These are phyloP conservation scores for Chlorokybus atmophyticus DNA, from an alignment of 139 green algal species.

Conservation along the genomic window DNA sequence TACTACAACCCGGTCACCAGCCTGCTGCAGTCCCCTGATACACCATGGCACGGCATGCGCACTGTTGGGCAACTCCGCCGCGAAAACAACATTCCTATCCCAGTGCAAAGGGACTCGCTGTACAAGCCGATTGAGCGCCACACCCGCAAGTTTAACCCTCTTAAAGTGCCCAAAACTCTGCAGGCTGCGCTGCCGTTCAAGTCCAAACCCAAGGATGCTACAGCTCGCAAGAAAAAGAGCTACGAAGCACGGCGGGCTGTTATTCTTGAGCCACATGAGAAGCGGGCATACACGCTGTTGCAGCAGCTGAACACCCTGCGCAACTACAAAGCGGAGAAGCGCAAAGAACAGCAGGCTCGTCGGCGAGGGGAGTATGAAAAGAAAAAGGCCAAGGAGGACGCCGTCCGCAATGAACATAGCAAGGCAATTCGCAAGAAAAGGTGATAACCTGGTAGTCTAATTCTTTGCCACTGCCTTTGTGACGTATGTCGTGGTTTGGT, in stretches of 20 bases:
- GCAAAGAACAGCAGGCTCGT: conserved; percentile 37
- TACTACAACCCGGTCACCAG: conserved; percentile 88
- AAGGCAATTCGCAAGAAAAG: conserved; percentile 47
- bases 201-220: conserved; percentile 81
- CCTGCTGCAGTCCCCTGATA: conserved; percentile 41
- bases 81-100: conserved; percentile 55
- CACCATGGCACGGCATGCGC: conserved; percentile 65
- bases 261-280: conserved; percentile 57
- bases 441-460: too few species aligned
- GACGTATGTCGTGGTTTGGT: too few species aligned
- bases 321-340: conserved; percentile 63
- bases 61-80: conserved; percentile 77
- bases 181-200: conserved; percentile 81
- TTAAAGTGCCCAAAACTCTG: conserved; percentile 71
- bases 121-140: conserved; percentile 74
- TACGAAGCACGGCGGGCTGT: conserved; percentile 43
- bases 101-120: conserved; percentile 67
- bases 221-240: conserved; percentile 42
- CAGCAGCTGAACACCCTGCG: conserved; percentile 87
- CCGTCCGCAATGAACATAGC: conserved; percentile 29
- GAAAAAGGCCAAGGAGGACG: conserved; percentile 37
- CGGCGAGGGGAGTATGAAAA: conserved; percentile 31
- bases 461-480: too few species aligned
- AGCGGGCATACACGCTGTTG: conserved; percentile 53
- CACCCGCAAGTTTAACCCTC: conserved; percentile 74